These are phyloP conservation scores for Canna indica DNA, from an alignment of 176 grass and related monocot genomes.

Conservation along the genomic window DNA sequence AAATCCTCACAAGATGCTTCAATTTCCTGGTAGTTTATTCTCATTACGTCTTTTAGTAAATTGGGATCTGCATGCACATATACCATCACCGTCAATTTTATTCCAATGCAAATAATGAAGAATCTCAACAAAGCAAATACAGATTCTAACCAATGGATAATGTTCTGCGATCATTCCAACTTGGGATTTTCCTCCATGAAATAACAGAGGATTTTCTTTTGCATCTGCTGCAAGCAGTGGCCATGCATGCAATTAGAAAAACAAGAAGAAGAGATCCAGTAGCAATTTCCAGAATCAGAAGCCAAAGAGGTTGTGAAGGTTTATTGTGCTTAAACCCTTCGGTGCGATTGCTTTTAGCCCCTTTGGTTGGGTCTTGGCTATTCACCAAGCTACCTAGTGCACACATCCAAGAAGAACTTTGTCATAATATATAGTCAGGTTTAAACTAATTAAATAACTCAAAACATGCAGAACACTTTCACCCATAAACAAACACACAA, in stretches of 20 bases:
- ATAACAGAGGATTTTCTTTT: constrained; percentile 33
- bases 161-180: constrained; percentile 49
- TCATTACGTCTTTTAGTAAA: constrained; percentile 42
- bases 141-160: constrained; percentile 63
- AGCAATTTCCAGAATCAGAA: constrained; percentile 66
- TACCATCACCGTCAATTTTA: not conserved
- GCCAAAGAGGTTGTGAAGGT: constrained; percentile 53
- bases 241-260: constrained; percentile 37
- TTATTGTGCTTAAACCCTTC: constrained; percentile 24
- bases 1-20: constrained; percentile 88
- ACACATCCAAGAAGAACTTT: not conserved
- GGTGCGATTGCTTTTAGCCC: not conserved
- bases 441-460: too few relatives aligned
- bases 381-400: constrained; percentile 46
- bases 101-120: constrained; percentile 8
- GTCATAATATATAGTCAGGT: too few relatives aligned
- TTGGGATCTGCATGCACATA: constrained; percentile 41
- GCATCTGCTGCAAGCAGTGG: constrained; percentile 27
- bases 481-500: too few relatives aligned
- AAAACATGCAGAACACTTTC: too few relatives aligned
- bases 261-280: constrained; percentile 34
- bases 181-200: constrained; percentile 47
- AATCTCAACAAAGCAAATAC: not conserved
- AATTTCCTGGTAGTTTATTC: constrained; percentile 60
- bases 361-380: constrained; percentile 16